Conservation (phyloP, 495 filamentous ascomycete species). For the Chlorociboria aeruginascens region DNA sequence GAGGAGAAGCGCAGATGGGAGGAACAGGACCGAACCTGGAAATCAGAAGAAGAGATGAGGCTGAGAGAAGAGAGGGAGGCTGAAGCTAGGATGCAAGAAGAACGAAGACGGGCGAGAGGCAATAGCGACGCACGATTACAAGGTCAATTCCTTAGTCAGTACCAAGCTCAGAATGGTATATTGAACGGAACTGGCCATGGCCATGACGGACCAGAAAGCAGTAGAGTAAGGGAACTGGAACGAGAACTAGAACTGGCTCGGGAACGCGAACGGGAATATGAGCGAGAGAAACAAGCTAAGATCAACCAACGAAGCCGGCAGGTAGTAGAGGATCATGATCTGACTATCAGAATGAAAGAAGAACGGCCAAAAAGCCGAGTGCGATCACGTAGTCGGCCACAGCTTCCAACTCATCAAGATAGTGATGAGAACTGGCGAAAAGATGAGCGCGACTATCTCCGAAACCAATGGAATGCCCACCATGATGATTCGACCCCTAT, state of each 20-base stretch:
- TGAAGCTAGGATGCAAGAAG: slow-evolving; percentile 51
- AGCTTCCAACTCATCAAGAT: slow-evolving; percentile 21
- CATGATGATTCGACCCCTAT: slow-evolving; percentile 24
- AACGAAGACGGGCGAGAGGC: slow-evolving; percentile 48
- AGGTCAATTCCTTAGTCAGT: slow-evolving; percentile 79
- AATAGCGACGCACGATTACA: slow-evolving; percentile 55
- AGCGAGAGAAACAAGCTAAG: slow-evolving; percentile 62
- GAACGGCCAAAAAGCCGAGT: slow-evolving; percentile 24
- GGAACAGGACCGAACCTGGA: slow-evolving; percentile 74
- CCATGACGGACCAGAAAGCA: slow-evolving; percentile 21
- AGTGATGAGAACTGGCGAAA: slow-evolving; percentile 53
- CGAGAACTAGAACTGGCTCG: slow-evolving; percentile 75
- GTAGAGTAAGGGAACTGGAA: slow-evolving; percentile 70
- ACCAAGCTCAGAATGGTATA: slow-evolving; percentile 48
- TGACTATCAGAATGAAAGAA: slow-evolving; percentile 18
- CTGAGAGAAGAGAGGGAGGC: slow-evolving; percentile 62
- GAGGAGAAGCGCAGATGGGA: slow-evolving; percentile 74
- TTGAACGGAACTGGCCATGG: slow-evolving; percentile 4
- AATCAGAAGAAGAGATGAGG: slow-evolving; percentile 65
- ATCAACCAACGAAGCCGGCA: slow-evolving; percentile 7
- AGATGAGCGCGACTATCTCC: slow-evolving; percentile 65
- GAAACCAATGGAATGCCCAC: slow-evolving; percentile 53
- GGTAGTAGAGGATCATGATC: slow-evolving; percentile 18
- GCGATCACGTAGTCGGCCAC: slow-evolving; percentile 31
- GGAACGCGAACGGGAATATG: slow-evolving; percentile 74